A percentile compares a stretch with the other conserved stretches of the same genome.
These are phyloP conservation scores for Phytophthora pseudosyringae DNA, from an alignment of 352 stramenopile genomes.

Conservation along the genomic window DNA sequence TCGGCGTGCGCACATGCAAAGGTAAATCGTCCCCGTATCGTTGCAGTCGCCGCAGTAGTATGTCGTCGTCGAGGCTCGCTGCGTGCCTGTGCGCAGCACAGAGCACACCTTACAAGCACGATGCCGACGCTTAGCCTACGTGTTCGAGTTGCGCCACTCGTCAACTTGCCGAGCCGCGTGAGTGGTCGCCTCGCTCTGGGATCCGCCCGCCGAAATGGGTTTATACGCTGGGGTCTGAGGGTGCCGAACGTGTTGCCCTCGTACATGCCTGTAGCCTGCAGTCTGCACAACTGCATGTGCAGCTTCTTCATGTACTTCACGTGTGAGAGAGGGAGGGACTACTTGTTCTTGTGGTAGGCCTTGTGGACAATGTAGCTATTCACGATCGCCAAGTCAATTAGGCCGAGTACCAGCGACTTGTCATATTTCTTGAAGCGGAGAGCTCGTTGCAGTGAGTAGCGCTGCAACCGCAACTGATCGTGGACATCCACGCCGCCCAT, in stretches of 20 bases:
- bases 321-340: constrained; percentile 8
- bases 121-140: not conserved
- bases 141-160: not conserved
- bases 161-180: not conserved
- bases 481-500: constrained; percentile 22
- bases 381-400: constrained; percentile 29
- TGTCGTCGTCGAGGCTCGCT: not conserved
- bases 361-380: constrained; percentile 33
- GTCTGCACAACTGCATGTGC: constrained; percentile 6
- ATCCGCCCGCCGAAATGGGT: too few relatives aligned
- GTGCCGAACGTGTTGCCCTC: constrained; percentile 24
- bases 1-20: not conserved
- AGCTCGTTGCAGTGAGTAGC: constrained; percentile 15
- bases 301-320: constrained; percentile 24
- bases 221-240: too few relatives aligned
- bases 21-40: not conserved
- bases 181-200: not conserved
- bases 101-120: not conserved
- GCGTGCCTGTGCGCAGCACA: not conserved
- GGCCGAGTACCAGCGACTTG: constrained; percentile 22
- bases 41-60: not conserved
- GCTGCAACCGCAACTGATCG: constrained; percentile 19
- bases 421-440: constrained; percentile 30
- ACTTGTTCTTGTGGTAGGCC: constrained; percentile 14
- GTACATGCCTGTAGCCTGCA: constrained; percentile 11